Percentiles rank a stretch among this genome's conserved stretches.
Evolutionary conservation across 306 rosid species (phyloP).

Genomic region (Dalbergia cochinchinensis): DNA sequence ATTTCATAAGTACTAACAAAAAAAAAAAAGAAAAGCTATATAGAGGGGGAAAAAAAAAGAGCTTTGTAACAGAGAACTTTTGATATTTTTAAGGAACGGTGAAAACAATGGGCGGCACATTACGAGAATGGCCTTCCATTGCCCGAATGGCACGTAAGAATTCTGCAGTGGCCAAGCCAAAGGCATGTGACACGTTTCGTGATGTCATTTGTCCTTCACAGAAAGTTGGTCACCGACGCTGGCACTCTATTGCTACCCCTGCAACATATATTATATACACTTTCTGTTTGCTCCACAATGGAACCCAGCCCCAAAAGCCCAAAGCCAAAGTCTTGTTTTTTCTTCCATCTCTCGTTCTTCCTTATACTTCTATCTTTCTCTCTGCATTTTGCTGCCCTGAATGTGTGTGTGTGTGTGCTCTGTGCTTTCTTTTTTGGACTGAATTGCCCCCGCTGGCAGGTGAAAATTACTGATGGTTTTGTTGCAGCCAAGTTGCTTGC

Average conservation of each 20-base stretch:
- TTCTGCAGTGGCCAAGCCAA: conserved; percentile 33
- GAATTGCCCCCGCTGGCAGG: conserved; percentile 46
- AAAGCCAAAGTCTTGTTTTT: conserved; percentile 4
- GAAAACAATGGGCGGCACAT: conserved; percentile 26
- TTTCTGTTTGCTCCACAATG: conserved; percentile 5
- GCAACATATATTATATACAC: conserved; percentile 3
- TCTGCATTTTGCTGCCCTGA: conserved; percentile 44
- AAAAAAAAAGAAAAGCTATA: no score
- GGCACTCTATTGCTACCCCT: neutral
- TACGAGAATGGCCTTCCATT: conserved; percentile 40
- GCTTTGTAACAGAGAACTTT: neutral
- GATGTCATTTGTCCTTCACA: neutral
- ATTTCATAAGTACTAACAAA: no score
- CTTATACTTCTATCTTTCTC: neutral
- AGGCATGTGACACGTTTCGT: conserved; percentile 26
- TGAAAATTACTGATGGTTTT: conserved; percentile 25
- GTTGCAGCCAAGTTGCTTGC: conserved; percentile 40
- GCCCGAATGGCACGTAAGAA: conserved; percentile 39
- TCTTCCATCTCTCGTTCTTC: neutral
- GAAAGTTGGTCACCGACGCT: neutral
- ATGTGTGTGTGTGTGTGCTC: neutral
- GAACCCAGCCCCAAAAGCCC: neutral
- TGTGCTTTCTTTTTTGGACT: conserved; percentile 40
- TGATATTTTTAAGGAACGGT: conserved; percentile 38
- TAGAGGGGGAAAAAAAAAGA: neutral